Evolutionary conservation across 2,329 filamentous ascomycete genomes (phyloP).

Genomic region (Huntiella bhutanensis): DNA sequence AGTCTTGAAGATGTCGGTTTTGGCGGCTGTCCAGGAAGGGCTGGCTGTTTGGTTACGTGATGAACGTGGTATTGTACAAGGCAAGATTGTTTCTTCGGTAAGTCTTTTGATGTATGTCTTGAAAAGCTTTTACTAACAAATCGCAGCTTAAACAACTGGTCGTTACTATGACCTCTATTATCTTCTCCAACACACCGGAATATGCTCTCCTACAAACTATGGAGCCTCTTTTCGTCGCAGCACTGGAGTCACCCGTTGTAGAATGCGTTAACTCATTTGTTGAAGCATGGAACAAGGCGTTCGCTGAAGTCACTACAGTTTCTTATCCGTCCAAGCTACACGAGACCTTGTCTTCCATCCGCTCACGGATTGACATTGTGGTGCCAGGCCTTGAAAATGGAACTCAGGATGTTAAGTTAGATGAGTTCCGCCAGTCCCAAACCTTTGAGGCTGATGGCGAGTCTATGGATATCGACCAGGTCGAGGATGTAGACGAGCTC

Average conservation of each 20-base stretch:
- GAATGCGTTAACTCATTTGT: slow-evolving; percentile 32
- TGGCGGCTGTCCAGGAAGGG: slow-evolving; percentile 43
- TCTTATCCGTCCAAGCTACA: slow-evolving; percentile 48
- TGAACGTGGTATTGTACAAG: slow-evolving; percentile 17
- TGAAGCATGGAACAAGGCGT: slow-evolving; percentile 49
- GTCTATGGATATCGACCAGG: background rate
- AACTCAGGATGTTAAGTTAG: slow-evolving; percentile 16
- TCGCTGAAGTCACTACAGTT: slow-evolving; percentile 38
- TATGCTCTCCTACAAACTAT: slow-evolving; percentile 16
- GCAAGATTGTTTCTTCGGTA: background rate
- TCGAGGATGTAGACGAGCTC: no score
- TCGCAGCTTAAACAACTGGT: slow-evolving; percentile 14
- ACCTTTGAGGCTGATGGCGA: slow-evolving; percentile 8
- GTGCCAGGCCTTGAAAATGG: slow-evolving; percentile 21
- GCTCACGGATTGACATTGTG: slow-evolving; percentile 29
- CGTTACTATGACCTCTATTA: slow-evolving; percentile 30
- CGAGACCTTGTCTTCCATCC: slow-evolving; percentile 39
- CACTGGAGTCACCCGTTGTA: slow-evolving; percentile 38
- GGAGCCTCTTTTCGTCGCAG: slow-evolving; percentile 34
- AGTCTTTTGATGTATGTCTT: no score
- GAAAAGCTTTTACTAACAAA: no score
- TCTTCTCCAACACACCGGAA: slow-evolving; percentile 10
- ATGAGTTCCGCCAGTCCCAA: slow-evolving; percentile 13
- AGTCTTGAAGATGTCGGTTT: slow-evolving; percentile 32
- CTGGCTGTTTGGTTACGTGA: slow-evolving; percentile 44